Conservation (phyloP, 2,329 filamentous ascomycete genomes). For the Penicillium italicum region DNA sequence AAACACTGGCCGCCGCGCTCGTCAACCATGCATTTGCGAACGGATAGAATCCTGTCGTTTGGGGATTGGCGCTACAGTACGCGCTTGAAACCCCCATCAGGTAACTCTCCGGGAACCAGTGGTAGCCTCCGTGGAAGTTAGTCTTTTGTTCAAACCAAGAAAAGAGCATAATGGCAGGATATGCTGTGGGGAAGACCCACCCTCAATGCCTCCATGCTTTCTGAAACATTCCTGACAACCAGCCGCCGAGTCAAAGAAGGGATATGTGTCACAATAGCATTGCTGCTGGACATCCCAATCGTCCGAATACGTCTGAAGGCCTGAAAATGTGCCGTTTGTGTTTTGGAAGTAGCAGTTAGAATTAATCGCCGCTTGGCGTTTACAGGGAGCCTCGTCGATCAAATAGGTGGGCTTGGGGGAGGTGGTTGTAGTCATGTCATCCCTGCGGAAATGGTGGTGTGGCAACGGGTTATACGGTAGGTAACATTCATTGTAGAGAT, state of each 20-base stretch:
- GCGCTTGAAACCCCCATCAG: background rate
- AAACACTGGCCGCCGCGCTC: background rate
- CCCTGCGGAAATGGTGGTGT: background rate
- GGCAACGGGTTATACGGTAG: background rate
- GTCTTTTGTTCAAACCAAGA: background rate
- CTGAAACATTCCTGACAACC: background rate
- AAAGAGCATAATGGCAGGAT: too few relatives aligned
- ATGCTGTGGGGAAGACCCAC: background rate
- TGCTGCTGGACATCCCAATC: background rate
- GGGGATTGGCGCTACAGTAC: background rate
- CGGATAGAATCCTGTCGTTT: background rate
- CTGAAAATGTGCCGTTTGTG: background rate
- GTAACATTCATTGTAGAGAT: background rate
- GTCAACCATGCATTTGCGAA: background rate
- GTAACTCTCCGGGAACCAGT: background rate
- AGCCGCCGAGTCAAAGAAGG: background rate
- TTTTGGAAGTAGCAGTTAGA: background rate
- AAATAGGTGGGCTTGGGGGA: background rate
- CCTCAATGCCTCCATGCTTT: background rate
- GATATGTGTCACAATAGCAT: background rate
- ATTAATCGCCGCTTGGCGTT: background rate
- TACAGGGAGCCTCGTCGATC: background rate
- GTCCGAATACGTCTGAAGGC: background rate
- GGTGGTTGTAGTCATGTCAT: background rate
- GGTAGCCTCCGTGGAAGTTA: background rate